A percentile compares a stretch with the other conserved stretches of the same genome.
These are phyloP conservation scores for Zizania palustris DNA, from an alignment of 202 grass and related monocot genomes.

Conservation along the genomic window DNA sequence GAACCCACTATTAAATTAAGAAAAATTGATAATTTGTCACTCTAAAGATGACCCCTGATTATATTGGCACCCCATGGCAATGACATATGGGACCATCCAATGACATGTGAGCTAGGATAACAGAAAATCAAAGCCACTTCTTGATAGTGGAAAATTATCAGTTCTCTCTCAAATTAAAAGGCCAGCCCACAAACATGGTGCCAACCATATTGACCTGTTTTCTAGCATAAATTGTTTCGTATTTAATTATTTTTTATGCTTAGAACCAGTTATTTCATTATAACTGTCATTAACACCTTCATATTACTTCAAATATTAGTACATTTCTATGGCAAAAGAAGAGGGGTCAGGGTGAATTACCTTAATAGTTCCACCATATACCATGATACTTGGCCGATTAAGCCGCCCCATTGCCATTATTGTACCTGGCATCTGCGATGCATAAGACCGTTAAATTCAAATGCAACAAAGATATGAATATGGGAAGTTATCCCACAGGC, in stretches of 20 bases:
- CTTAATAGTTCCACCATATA: conserved; percentile 98
- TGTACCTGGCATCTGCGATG: conserved; percentile 91
- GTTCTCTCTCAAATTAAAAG: too few species aligned
- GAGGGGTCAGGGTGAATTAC: conserved; percentile 45
- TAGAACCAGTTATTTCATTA: conserved; percentile 5
- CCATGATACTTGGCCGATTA: conserved; percentile 95
- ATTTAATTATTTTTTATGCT: not conserved
- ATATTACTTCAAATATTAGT: conserved; percentile 24
- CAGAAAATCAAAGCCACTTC: too few species aligned
- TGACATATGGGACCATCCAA: too few species aligned
- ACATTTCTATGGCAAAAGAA: conserved; percentile 11
- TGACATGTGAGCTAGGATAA: too few species aligned
- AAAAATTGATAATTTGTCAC: too few species aligned
- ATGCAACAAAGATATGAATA: not conserved
- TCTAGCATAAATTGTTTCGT: conserved; percentile 16
- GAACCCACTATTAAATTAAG: not conserved
- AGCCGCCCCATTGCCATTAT: conserved; percentile 99
- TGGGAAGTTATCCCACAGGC: not conserved
- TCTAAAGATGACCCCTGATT: too few species aligned
- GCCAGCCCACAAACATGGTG: not conserved
- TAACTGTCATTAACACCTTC: conserved; percentile 5
- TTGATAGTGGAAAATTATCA: too few species aligned
- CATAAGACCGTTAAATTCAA: conserved; percentile 15
- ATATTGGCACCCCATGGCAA: too few species aligned
- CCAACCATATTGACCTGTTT: conserved; percentile 1